Conservation (phyloP, 805 yeast genomes). For the Pichia manshurica region DNA sequence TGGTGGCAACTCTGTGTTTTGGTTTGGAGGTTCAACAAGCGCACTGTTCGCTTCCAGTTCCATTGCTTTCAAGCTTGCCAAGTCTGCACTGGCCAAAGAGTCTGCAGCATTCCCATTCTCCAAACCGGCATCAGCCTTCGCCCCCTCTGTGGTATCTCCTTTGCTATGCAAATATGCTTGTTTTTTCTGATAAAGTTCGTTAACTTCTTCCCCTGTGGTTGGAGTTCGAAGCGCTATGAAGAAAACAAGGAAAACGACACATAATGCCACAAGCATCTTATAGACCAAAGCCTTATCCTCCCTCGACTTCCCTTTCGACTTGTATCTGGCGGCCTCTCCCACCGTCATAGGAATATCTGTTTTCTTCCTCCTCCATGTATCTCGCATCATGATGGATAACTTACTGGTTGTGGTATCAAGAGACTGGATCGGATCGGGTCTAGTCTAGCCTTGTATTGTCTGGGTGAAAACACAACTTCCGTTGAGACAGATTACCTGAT, state of each 20-base stretch:
- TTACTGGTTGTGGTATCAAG: too few relatives aligned
- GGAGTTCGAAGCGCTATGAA: background rate
- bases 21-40: constrained; percentile 14
- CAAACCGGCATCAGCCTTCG: too few relatives aligned
- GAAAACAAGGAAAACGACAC: background rate
- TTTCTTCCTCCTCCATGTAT: constrained; percentile 11
- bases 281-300: background rate
- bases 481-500: too few relatives aligned
- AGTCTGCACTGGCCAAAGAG: background rate
- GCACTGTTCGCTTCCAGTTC: constrained; percentile 8
- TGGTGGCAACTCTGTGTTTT: constrained; percentile 10
- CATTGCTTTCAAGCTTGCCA: background rate
- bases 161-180: too few relatives aligned
- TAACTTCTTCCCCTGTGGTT: background rate
- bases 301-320: constrained; percentile 1
- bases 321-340: background rate
- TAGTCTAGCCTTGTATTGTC: too few relatives aligned
- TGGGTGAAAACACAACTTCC: too few relatives aligned
- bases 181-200: background rate
- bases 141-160: background rate
- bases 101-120: background rate
- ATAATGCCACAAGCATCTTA: constrained; percentile 1
- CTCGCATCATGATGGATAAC: constrained; percentile 5
- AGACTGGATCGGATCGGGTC: too few relatives aligned
- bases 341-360: constrained; percentile 8